These are phyloP conservation scores for Phycomyces nitens DNA, from an alignment of 192 early-diverging fungal genomes.

Conservation along the genomic window DNA sequence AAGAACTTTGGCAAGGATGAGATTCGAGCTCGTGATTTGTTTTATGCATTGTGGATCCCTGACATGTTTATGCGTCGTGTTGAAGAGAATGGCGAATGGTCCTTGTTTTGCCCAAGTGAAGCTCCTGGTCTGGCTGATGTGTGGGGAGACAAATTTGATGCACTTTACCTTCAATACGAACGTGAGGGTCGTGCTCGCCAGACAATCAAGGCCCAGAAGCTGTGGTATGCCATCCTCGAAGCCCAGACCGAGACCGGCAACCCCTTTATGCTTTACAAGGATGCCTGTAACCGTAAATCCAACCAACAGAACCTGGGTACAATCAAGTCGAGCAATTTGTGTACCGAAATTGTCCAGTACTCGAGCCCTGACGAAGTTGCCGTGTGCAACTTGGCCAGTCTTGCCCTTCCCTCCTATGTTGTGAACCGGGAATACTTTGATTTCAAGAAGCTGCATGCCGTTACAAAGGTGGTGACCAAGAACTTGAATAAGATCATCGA, in stretches of 20 bases:
- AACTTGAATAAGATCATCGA: constrained; percentile 99
- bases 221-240: constrained; percentile 96
- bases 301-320: constrained; percentile 99
- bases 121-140: constrained; percentile 86
- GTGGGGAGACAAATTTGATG: constrained; percentile 92
- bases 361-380: constrained; percentile 93
- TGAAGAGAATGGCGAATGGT: constrained; percentile 91
- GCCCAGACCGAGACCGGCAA: constrained; percentile 96
- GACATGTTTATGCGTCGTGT: constrained; percentile 98
- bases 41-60: constrained; percentile 96
- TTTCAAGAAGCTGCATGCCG: constrained; percentile 78
- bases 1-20: constrained; percentile 99
- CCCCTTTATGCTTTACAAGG: constrained; percentile 99
- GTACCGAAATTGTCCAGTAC: constrained; percentile 98
- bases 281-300: constrained; percentile 98
- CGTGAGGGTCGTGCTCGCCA: constrained; percentile 76
- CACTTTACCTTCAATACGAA: constrained; percentile 83
- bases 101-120: constrained; percentile 92
- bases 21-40: constrained; percentile 92
- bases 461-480: constrained; percentile 80
- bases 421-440: constrained; percentile 53
- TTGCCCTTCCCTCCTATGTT: constrained; percentile 88
- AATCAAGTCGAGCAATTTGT: constrained; percentile 97
- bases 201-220: constrained; percentile 95
- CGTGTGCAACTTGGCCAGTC: constrained; percentile 95